Conservation (phyloP, 73 alveolate species). For the Halteria grandinella region DNA sequence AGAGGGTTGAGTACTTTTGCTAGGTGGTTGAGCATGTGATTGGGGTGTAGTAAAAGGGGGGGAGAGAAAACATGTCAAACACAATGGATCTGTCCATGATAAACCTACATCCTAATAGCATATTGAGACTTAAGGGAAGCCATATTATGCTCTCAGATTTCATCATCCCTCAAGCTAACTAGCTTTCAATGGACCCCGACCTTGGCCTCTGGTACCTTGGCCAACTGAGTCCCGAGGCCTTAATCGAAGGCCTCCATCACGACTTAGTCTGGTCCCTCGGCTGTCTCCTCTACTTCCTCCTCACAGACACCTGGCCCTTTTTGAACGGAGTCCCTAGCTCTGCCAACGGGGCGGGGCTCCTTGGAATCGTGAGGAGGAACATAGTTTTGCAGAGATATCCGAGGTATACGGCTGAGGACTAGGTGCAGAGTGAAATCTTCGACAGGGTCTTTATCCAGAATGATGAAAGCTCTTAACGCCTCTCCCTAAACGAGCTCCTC, state of each 20-base stretch:
- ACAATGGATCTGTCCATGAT: neutral
- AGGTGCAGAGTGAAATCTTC: neutral
- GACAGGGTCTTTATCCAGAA: slow-evolving; percentile 9
- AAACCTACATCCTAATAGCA: slow-evolving; percentile 3
- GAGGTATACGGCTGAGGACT: neutral
- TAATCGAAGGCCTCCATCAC: neutral
- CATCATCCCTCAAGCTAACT: neutral
- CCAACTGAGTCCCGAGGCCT: slow-evolving; percentile 8
- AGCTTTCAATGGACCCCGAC: neutral
- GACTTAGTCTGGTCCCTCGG: slow-evolving; percentile 30
- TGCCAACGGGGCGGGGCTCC: neutral
- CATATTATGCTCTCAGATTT: slow-evolving; percentile 18
- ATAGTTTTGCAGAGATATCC: neutral
- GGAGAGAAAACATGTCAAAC: too few species aligned
- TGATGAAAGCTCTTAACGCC: neutral
- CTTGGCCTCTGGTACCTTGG: neutral
- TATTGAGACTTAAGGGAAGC: neutral
- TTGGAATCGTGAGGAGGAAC: slow-evolving; percentile 17
- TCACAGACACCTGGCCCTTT: slow-evolving; percentile 26
- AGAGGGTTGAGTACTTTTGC: slow-evolving; percentile 1
- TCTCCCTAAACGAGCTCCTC: neutral
- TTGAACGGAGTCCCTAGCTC: neutral
- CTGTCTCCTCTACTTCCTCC: slow-evolving; percentile 1
- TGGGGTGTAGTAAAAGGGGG: too few species aligned
- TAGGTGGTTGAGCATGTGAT: slow-evolving; percentile 16